Percentiles rank a stretch among this genome's conserved stretches.
phyloP scores from a whole-genome alignment of 2,329 filamentous ascomycete genomes.

The Fusarium pseudoanthophilum region DNA sequence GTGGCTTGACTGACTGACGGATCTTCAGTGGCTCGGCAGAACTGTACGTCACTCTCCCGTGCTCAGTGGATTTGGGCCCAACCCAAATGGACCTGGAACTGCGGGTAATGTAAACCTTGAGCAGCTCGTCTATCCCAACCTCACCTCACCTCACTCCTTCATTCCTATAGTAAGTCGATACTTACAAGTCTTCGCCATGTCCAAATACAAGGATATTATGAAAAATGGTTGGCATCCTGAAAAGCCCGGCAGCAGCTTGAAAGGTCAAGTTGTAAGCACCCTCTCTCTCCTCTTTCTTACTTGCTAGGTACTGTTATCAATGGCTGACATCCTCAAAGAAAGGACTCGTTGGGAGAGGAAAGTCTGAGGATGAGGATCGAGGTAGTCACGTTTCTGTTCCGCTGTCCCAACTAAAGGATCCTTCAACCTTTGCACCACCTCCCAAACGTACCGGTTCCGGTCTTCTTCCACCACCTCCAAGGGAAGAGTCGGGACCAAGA shows the following conservation, averaged over 20 bases:
- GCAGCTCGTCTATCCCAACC: background rate
- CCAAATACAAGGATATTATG: conserved; percentile 59
- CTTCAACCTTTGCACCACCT: conserved; percentile 80
- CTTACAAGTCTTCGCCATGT: conserved; percentile 48
- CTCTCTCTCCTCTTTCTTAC: background rate
- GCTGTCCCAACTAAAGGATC: conserved; percentile 78
- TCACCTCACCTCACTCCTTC: conserved; percentile 1
- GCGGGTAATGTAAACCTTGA: conserved; percentile 17
- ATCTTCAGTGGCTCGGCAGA: conserved; percentile 26
- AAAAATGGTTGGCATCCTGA: conserved; percentile 66
- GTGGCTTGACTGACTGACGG: conserved; percentile 14
- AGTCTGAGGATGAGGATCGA: conserved; percentile 45
- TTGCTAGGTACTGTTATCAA: background rate
- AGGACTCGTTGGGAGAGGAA: conserved; percentile 57
- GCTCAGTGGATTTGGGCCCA: conserved; percentile 18
- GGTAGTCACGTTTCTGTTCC: conserved; percentile 63
- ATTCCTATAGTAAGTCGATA: background rate
- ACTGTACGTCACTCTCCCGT: conserved; percentile 33
- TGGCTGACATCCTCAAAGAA: conserved; percentile 50
- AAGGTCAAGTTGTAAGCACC: conserved; percentile 56
- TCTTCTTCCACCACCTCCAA: conserved; percentile 44
- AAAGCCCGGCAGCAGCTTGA: conserved; percentile 54
- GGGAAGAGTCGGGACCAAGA: conserved; percentile 40
- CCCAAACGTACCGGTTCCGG: conserved; percentile 68
- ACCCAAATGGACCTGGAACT: conserved; percentile 10